Evolutionary conservation across 805 yeast genomes (phyloP), one percentile per base, ranked within the genome.

Genomic region (Kazachstania taianensis): DNA sequence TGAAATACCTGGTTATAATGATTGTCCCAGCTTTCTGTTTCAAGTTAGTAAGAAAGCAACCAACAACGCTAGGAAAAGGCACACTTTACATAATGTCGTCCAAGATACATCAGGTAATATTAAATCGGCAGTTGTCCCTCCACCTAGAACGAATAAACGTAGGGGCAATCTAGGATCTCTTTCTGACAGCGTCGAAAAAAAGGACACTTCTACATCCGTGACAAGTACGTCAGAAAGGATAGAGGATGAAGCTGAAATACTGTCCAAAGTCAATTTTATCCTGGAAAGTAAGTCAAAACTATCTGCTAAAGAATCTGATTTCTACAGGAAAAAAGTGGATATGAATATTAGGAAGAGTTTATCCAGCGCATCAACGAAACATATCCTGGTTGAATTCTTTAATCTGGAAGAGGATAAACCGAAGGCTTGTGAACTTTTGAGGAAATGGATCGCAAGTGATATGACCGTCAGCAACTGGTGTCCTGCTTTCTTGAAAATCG

Each of bases 381-480:
- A 17, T 2, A 51, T 55, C 5, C 30, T 63, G 10, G 37, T 54
- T 1, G 42, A 49, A n/a, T 38, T 55, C 13, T 44, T 61, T 4
- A 37, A 46, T 2, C 46, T 50, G 19, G 33, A 40, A 16, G 37
- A 47, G 7, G 51, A 57, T 18, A 50, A 44, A n/a, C 39, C 41
- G 2, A 29, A 38, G 12, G 67, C 61, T 37, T 65, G 63, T 37
- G 55, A 48, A 39, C 49, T 44, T 33, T 62, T 62, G 35, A 67
- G 62, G 20, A 60, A 68, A 20, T 78, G 73, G 63, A 74, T 78
- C 73, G 61, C 78, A 58, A 46, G 59, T 2, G 73, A 75, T 45
- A 68, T 66, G 29, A 76, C 81, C 1, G 70, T 73, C 8, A 65
- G 74, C 35, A 55, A 59, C 17, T 81, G 94, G 94, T 73, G 81